Conservation (phyloP, 768 basidiomycete genomes). For the Leucosporidium scottii region DNA sequence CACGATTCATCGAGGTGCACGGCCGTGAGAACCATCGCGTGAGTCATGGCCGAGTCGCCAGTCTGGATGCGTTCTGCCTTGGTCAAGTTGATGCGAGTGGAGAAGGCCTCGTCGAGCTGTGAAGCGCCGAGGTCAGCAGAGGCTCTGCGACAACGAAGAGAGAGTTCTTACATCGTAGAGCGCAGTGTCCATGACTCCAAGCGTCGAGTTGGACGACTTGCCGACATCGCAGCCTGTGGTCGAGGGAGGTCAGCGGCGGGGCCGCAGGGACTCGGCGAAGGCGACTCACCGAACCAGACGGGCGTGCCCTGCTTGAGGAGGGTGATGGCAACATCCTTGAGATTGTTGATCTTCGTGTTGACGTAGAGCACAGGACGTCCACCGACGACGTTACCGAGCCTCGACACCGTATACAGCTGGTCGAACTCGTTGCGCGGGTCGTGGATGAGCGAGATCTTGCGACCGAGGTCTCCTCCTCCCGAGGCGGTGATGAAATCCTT, state of each 20-base stretch:
- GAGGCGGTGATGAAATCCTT: conserved; percentile 43
- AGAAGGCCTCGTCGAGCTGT: conserved; percentile 61
- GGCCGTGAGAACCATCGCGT: conserved; percentile 51
- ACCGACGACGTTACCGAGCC: conserved; percentile 87
- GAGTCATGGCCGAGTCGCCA: conserved; percentile 84
- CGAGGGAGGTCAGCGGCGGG: conserved; percentile 64
- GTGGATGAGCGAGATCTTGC: conserved; percentile 78
- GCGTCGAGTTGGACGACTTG: conserved; percentile 61
- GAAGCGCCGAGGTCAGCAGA: not conserved
- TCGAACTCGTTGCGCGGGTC: conserved; percentile 78
- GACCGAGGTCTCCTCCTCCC: conserved; percentile 50
- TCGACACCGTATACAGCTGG: conserved; percentile 82
- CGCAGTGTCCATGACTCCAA: conserved; percentile 79
- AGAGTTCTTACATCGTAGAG: conserved; percentile 8
- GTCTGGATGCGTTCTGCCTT: conserved; percentile 79
- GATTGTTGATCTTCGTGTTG: conserved; percentile 39
- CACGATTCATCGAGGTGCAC: conserved; percentile 17
- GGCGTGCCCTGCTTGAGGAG: conserved; percentile 30
- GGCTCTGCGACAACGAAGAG: not conserved
- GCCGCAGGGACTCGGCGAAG: conserved; percentile 55
- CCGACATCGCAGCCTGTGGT: conserved; percentile 72
- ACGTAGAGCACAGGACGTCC: conserved; percentile 68
- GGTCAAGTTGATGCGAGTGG: conserved; percentile 66
- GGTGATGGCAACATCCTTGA: conserved; percentile 75
- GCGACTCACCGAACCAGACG: conserved; percentile 40